Conservation (phyloP, 148 eudicot genomes). For the Amaranthus hypochondriacus region DNA sequence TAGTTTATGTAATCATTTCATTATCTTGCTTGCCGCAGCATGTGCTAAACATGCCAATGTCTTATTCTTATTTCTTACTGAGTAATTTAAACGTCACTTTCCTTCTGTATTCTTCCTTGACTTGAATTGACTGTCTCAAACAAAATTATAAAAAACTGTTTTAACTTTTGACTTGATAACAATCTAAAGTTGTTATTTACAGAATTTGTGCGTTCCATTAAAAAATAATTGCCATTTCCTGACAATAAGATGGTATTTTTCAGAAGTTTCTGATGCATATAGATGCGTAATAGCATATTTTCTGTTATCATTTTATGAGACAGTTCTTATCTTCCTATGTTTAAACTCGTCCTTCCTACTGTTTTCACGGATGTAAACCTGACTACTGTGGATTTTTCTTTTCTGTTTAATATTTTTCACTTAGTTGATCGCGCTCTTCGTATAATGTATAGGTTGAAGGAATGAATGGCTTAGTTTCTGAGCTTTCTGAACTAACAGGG, state of each 20-base stretch:
- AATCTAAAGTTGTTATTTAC: background rate
- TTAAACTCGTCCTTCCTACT: background rate
- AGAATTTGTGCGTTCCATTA: background rate
- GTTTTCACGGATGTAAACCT: background rate
- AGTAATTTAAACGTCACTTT: background rate
- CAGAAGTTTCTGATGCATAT: background rate
- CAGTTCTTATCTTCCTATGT: background rate
- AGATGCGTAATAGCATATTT: background rate
- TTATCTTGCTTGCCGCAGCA: background rate
- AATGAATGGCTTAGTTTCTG: conserved; percentile 62
- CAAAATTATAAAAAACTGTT: background rate
- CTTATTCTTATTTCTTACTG: background rate
- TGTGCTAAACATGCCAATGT: background rate
- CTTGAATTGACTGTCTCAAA: too few species aligned
- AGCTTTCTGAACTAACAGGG: conserved; percentile 68
- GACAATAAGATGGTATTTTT: too few species aligned
- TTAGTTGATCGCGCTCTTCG: conserved; percentile 1
- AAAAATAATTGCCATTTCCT: background rate
- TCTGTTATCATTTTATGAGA: background rate
- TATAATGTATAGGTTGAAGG: conserved; percentile 57
- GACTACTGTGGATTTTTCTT: conserved; percentile 1
- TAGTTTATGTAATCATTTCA: background rate
- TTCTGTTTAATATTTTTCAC: conserved; percentile 13
- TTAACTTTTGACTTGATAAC: background rate
- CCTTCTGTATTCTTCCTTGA: background rate